Base-by-base conservation (phyloP, 2,329 filamentous ascomycete genomes). In the Coniochaeta prunicola region DNA sequence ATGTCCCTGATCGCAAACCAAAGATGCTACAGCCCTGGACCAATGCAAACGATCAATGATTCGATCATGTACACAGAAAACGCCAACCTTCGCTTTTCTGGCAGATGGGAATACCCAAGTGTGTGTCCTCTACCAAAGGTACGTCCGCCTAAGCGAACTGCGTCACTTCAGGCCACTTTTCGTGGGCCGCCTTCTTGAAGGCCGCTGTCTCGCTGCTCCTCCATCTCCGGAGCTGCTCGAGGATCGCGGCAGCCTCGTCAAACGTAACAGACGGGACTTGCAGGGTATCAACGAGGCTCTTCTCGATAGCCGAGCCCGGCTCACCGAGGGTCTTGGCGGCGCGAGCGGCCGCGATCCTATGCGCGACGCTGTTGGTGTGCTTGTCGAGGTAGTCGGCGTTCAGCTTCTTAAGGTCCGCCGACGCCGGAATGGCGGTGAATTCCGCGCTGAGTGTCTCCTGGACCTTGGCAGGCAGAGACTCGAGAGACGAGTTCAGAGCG, bases 361-460 rank as follows among this genome's bases (percentile, higher is more conserved):
- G 85, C 17, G 76, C 63, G 6, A 83, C 76, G 69, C 85, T 89
- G 59, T 79, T 71, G 64, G 83, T 82, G 75, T 93, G 80, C 64
- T 81, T 78, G 45, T 79, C 70, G 19, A 86, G 72, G 71, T 86
- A 93, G 24, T 83, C 80, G 40, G 86, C 77, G 71, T 92, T 93
- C 74, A 81, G 83, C 64, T 84, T 77, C 54, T 80, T 75, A 48
- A 90, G 77, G 56, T 87, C 80, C 21, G 78, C 73, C 31, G 82
- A 81, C 10, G 82, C 74, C 7, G 86, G 78, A 26, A 88, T 74
- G 9, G 80, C 76, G 36, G 82, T 83, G 65, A 92, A 90, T 63
- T 87, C 85, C 2, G 83, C 74, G 61, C 87, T 85, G 64, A 96
- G 76, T 53, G 91, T 83, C 64, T 91, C 84, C 56, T 82, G 78